A percentile compares a stretch with the other conserved stretches of the same genome.
phyloP scores from a whole-genome alignment of 2,329 filamentous ascomycete species.

The Neofusicoccum cordaticola region DNA sequence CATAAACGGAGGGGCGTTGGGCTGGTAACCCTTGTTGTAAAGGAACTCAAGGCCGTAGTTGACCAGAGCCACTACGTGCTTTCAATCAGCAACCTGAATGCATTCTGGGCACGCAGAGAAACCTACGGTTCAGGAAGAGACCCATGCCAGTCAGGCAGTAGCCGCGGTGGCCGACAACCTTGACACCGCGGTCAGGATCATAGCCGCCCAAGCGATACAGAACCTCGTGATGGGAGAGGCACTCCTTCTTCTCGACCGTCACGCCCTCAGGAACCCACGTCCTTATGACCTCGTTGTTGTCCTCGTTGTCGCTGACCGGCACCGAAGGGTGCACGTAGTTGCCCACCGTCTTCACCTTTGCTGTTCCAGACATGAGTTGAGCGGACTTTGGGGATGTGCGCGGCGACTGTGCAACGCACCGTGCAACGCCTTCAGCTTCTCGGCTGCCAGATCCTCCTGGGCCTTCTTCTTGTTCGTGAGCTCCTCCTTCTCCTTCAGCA shows the following conservation, averaged over 20 bases:
- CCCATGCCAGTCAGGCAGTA: slow-evolving; percentile 92
- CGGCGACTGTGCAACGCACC: slow-evolving; percentile 23
- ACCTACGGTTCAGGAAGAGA: slow-evolving; percentile 68
- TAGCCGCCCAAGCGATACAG: slow-evolving; percentile 84
- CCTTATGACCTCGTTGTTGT: slow-evolving; percentile 74
- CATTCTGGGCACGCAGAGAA: neutral
- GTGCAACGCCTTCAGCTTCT: slow-evolving; percentile 73
- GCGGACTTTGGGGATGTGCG: neutral
- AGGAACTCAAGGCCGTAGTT: slow-evolving; percentile 95
- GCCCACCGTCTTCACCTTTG: slow-evolving; percentile 79
- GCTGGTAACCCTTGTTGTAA: slow-evolving; percentile 73
- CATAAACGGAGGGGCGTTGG: slow-evolving; percentile 76
- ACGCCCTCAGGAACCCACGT: slow-evolving; percentile 79
- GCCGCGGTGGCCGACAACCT: slow-evolving; percentile 89
- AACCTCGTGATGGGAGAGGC: slow-evolving; percentile 92
- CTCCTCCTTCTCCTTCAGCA: slow-evolving; percentile 73
- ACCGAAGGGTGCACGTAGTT: slow-evolving; percentile 91
- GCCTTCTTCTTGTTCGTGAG: slow-evolving; percentile 81
- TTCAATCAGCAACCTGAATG: neutral
- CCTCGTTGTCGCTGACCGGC: slow-evolving; percentile 79
- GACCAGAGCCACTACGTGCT: slow-evolving; percentile 65
- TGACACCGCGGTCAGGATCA: slow-evolving; percentile 84
- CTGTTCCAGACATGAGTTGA: neutral
- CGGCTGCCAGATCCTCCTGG: slow-evolving; percentile 67
- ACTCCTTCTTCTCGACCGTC: slow-evolving; percentile 69